phyloP scores from a whole-genome alignment of 768 basidiomycete genomes.

The Boletus huronensis region DNA sequence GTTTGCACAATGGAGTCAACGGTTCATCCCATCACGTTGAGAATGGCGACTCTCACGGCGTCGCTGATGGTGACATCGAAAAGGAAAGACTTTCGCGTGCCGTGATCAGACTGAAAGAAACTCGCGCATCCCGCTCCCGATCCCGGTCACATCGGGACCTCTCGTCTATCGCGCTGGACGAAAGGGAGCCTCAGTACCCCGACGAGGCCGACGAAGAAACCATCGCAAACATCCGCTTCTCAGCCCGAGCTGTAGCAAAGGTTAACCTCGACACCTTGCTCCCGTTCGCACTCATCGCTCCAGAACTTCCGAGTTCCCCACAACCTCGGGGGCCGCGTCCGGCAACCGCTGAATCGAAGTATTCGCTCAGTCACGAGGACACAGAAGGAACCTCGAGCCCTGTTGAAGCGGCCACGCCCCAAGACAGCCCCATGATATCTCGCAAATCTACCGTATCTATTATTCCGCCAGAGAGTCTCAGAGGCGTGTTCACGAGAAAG shows the following conservation, averaged over 20 bases:
- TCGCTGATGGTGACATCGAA: conserved; percentile 42
- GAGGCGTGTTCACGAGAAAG: conserved; percentile 71
- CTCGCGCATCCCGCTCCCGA: conserved; percentile 55
- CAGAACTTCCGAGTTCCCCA: conserved; percentile 51
- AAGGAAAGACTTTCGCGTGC: conserved; percentile 62
- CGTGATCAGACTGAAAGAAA: conserved; percentile 60
- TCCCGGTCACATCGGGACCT: conserved; percentile 74
- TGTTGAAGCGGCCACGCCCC: conserved; percentile 34
- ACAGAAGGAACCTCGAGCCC: conserved; percentile 13
- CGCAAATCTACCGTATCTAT: conserved; percentile 34
- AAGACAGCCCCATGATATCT: conserved; percentile 36
- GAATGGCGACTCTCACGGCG: conserved; percentile 20
- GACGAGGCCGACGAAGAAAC: conserved; percentile 63
- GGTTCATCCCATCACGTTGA: conserved; percentile 29
- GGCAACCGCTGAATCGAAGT: conserved; percentile 20
- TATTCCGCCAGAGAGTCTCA: conserved; percentile 63
- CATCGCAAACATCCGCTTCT: conserved; percentile 74
- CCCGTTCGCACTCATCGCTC: conserved; percentile 79
- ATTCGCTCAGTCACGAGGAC: conserved; percentile 18
- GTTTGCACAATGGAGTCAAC: conserved; percentile 27
- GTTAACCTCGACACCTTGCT: conserved; percentile 54
- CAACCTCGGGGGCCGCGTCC: conserved; percentile 19
- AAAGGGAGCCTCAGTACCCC: conserved; percentile 52
- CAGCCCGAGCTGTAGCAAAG: conserved; percentile 63
- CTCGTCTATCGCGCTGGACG: conserved; percentile 54